Base-by-base conservation (phyloP, 352 stramenopile species). In the Phytophthora pisi region DNA sequence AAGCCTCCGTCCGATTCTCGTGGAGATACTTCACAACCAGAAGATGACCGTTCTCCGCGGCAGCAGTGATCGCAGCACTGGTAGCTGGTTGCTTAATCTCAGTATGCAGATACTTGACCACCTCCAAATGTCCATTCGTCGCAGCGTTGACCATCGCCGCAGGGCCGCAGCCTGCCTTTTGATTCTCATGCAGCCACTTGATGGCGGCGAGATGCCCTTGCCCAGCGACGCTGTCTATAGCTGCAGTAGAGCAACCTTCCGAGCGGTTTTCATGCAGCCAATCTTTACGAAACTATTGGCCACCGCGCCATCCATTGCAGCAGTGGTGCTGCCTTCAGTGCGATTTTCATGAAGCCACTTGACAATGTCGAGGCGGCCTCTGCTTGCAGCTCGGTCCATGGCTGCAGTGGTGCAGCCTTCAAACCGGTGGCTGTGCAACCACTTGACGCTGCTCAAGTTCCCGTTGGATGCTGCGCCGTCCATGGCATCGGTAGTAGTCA, bases 101-200 rank as follows among this genome's bases (percentile, higher is more conserved):
- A 5, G 13, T 18, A 15, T 72, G 43, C 13, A 78, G 38, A 40
- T 65, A 79, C 34, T 69, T 55, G 24, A 78, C 66, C 1, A 74
- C 28, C 26, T 72, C 42, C 18, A 75, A 5, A 7, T 65, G 60
- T 15, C 66, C 70, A 26, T 63, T 70, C 18, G 46, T 55, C 6
- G 60, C 65, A 13, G 65, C 61, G 11, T 49, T 61, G 10, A 58
- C 23, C 51, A 77, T 59, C 3, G 64, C 68, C 30, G 46, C 50
- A 36, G 45, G 24, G 6, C 40, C 70, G 38, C 67, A 75, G 1
- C 64, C 58, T 51, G 61, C 64, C n/a, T 26, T 40, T 3, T 54
- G 50, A 45, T 66, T 66, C 1, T 46, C 46, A 4, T 68, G 31
- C 28, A 76, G n/a, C 68, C 68, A 76, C 31, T 54, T 42, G 20